These are phyloP conservation scores for Dryadomyces quercus-mongolicae DNA, from an alignment of 2,329 filamentous ascomycete species.

Conservation along the genomic window DNA sequence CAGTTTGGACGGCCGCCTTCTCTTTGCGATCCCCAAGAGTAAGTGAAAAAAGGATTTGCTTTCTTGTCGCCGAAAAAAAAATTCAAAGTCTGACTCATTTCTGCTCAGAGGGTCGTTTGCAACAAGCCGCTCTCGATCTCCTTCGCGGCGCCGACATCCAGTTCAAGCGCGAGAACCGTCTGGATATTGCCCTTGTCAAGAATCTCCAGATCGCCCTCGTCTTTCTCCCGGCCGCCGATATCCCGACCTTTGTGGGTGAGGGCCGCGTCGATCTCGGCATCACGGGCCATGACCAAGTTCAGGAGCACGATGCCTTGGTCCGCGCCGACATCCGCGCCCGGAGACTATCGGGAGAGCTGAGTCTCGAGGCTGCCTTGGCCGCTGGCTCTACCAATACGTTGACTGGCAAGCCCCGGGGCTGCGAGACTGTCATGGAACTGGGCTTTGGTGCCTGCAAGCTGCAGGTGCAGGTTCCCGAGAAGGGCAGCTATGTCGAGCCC, in stretches of 20 bases:
- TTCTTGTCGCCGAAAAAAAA: background rate
- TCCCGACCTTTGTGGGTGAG: slow-evolving; percentile 93
- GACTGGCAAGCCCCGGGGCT: slow-evolving; percentile 36
- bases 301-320: slow-evolving; percentile 67
- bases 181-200: slow-evolving; percentile 96
- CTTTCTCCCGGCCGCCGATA: slow-evolving; percentile 93
- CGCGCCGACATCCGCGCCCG: slow-evolving; percentile 34
- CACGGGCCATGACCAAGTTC: slow-evolving; percentile 84
- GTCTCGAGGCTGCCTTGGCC: slow-evolving; percentile 4
- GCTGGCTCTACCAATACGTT: slow-evolving; percentile 14
- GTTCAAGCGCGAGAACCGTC: slow-evolving; percentile 85
- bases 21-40: slow-evolving; percentile 99
- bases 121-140: slow-evolving; percentile 78
- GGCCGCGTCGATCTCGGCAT: slow-evolving; percentile 86
- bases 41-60: slow-evolving; percentile 26
- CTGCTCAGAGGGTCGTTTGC: slow-evolving; percentile 72
- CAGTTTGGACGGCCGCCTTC: slow-evolving; percentile 81
- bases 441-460: slow-evolving; percentile 85
- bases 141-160: slow-evolving; percentile 92
- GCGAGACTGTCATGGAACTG: slow-evolving; percentile 80
- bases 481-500: slow-evolving; percentile 57
- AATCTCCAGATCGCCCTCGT: slow-evolving; percentile 91
- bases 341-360: slow-evolving; percentile 30
- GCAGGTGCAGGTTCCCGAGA: slow-evolving; percentile 92
- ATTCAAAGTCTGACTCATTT: background rate